Base-by-base conservation (phyloP, 495 filamentous ascomycete species). In the Pyrenula massariospora region DNA sequence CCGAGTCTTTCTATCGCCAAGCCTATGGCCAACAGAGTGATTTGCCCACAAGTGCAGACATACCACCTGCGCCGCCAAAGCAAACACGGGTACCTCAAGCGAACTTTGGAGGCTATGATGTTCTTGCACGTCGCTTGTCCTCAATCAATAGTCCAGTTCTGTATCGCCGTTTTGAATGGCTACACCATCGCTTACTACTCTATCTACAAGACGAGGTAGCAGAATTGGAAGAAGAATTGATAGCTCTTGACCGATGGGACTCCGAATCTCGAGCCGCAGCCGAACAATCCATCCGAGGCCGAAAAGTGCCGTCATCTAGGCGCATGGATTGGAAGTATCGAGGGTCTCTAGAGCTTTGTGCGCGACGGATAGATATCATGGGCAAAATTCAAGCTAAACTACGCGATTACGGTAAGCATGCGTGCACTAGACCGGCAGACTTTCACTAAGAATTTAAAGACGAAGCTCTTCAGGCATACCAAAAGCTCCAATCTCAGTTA, bases 201-300 rank as follows among this genome's bases (percentile, higher is more conserved):
- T 82, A 93, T 63, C 79, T 96, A 0, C 91, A 95, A 70, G 88
- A 93, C 63, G 89, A 95, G 65, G 82, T 95, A 47, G 75, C 81
- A 1, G 86, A 92, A 54, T 73, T 93, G 53, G 88, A 91, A 62
- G 84, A 87, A 61, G 81, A 89, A 47, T 73, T 93, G 0, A 77
- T 81, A n/a, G 70, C 74, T 1, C 69, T 92, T 0, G 90, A 95
- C 60, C 80, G 82, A 25, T 77, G 80, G 22, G 85, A 91, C 58
- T 86, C 86, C 21, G 80, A 86, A 63, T 73, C 77, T 22, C 73
- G 84, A n/a, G 66, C 76, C 3, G 70, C 76, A 11, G 73, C 74
- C 42, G 68, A 79, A 0, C 73, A 78, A 25, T 77, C 83, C 55
- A 71, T 74, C 50, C 69, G 71, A 11, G 65, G 59, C 2, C 66